Percentiles rank a stretch among this genome's conserved stretches.
These are phyloP conservation scores for Phyllosticta ampelicida DNA, from an alignment of 2,329 filamentous ascomycete genomes.

Conservation along the genomic window DNA sequence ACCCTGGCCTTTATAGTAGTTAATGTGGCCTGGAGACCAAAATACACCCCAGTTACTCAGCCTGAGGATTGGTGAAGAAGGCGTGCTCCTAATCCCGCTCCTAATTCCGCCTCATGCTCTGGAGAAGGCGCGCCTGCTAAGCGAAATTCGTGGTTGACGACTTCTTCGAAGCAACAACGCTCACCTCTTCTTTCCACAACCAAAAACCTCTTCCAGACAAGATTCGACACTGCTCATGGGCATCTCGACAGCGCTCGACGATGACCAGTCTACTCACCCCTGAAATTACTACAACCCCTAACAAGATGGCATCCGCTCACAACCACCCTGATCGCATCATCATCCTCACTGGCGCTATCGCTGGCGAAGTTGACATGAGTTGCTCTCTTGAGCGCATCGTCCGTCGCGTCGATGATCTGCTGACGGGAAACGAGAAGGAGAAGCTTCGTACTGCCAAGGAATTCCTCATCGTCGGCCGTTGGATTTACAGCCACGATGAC, in stretches of 20 bases:
- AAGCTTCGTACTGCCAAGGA: constrained; percentile 13
- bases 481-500: constrained; percentile 11
- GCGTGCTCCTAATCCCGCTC: neutral
- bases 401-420: constrained; percentile 12
- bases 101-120: neutral
- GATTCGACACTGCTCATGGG: neutral
- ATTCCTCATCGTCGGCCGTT: constrained; percentile 20
- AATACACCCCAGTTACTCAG: neutral
- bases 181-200: neutral
- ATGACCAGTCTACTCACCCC: neutral
- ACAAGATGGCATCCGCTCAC: neutral
- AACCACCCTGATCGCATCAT: neutral
- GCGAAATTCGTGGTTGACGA: neutral
- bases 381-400: neutral
- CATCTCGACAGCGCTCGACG: neutral
- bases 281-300: neutral
- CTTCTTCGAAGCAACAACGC: neutral
- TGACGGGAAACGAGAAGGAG: constrained; percentile 14
- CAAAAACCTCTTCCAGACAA: neutral
- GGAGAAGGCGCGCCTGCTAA: neutral
- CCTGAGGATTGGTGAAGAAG: neutral
- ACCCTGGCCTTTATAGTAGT: neutral
- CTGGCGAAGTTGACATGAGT: neutral
- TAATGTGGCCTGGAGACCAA: neutral
- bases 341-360: neutral